Evolutionary conservation across 257 asterid genomes (phyloP), one percentile per base, ranked within the genome.

Genomic region (Striga asiatica): DNA sequence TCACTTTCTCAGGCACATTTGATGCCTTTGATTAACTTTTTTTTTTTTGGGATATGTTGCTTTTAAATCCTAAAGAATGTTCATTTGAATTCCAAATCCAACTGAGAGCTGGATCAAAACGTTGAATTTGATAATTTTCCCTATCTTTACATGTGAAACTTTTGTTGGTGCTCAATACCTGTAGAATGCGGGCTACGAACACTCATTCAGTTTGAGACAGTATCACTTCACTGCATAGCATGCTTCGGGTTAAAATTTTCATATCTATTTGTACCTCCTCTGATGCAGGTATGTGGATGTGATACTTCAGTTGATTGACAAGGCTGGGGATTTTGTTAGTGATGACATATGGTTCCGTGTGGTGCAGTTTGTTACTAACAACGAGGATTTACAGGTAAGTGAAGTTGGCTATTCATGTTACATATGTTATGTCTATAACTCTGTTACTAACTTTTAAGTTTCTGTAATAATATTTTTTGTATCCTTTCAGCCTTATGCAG

Each of bases 301-400:
- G 65, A 78, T 89, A 70, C 97, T 89, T 73, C 97, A 89, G 79
- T 73, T 89, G 81, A 89, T 89, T 77, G 97, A 89, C 79, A 89
- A 89, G 82, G 97, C 97, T 16, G 95, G 97, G 65, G 97, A 89
- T 68, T 89, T 89, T 16, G 97, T 89, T 71, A 83, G 95, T 74
- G 97, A 89, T 72, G 97, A 85, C 74, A 89, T 89, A 51, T 89
- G 97, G 97, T 89, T 89, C 63, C 97, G 97, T 45, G 97, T 89
- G 28, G 97, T 89, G 75, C 97, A 85, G 74, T 89, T 89, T 49
- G 97, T 89, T 54, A 85, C 95, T 32, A 85, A 89, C 74, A 85
- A 89, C 13, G 97, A 85, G 78, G 97, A 89, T 73, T 78, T 89
- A 62, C 97, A 85, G 94, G 95, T 85, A 61, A 50, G 32, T 43